Evolutionary conservation across 1,284 basidiomycete species (phyloP).

Genomic region (Mixia osmundae): DNA sequence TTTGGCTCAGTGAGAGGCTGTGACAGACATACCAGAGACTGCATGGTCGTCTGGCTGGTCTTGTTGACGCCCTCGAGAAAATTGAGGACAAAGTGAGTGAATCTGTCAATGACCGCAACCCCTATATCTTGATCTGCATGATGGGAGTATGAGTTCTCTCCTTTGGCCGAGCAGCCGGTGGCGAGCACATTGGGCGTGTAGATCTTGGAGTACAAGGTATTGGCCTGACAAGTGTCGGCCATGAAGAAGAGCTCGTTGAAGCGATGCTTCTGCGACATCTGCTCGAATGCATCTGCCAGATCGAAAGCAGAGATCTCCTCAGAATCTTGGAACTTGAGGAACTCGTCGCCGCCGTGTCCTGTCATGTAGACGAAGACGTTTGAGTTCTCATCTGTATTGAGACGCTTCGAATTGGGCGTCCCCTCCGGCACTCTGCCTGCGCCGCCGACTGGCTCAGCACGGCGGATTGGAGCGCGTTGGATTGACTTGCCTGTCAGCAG

Average conservation of each 20-base stretch:
- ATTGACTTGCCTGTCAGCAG: conserved; percentile 51
- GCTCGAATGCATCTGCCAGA: conserved; percentile 85
- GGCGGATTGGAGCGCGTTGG: conserved; percentile 6
- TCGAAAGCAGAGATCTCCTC: conserved; percentile 88
- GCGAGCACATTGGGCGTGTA: conserved; percentile 91
- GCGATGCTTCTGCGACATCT: conserved; percentile 95
- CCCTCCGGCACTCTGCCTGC: conserved; percentile 39
- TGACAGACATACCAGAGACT: conserved; percentile 44
- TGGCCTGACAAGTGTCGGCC: conserved; percentile 96
- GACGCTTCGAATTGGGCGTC: conserved; percentile 70
- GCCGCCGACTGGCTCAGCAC: neutral
- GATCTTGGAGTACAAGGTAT: conserved; percentile 80
- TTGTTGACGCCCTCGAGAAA: conserved; percentile 85
- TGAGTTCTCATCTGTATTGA: conserved; percentile 71
- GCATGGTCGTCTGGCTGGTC: conserved; percentile 52
- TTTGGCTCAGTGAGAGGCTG: neutral
- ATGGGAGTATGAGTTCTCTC: conserved; percentile 88
- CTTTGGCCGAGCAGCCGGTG: conserved; percentile 67
- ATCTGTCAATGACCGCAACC: conserved; percentile 83
- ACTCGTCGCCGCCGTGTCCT: conserved; percentile 92
- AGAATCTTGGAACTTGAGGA: conserved; percentile 96
- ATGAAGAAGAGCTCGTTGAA: conserved; percentile 95
- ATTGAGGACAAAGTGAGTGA: conserved; percentile 73
- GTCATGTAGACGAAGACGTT: conserved; percentile 98
- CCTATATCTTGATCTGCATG: conserved; percentile 83